Conservation (phyloP, 2,329 filamentous ascomycete species). For the Phyllosticta citrichinensis region DNA sequence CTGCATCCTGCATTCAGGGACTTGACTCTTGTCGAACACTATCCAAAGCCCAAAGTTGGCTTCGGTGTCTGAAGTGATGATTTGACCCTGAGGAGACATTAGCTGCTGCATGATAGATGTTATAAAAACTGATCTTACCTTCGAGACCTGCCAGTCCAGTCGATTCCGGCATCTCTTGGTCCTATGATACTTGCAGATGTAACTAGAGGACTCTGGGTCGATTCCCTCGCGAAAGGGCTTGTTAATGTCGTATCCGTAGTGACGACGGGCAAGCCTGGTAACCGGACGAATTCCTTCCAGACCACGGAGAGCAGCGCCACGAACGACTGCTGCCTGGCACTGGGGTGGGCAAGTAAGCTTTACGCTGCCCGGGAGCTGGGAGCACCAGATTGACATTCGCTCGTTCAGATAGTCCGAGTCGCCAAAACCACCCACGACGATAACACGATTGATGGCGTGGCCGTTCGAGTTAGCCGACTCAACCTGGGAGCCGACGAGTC, state of each 20-base stretch:
- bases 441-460: conserved; percentile 55
- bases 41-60: neutral
- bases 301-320: neutral
- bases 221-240: too few species aligned
- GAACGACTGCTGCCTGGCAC: neutral
- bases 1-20: neutral
- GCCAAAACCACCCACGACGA: conserved; percentile 72
- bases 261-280: neutral
- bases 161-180: too few species aligned
- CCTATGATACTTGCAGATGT: too few species aligned
- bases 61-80: neutral
- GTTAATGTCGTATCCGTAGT: neutral
- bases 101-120: too few species aligned
- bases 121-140: too few species aligned
- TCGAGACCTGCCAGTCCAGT: too few species aligned
- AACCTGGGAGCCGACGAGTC: conserved; percentile 35
- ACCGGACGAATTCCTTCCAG: neutral
- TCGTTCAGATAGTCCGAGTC: conserved; percentile 66
- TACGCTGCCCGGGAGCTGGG: neutral
- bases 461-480: too few species aligned
- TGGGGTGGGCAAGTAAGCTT: neutral
- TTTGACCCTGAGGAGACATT: neutral
- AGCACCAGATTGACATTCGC: conserved; percentile 35
- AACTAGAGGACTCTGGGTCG: too few species aligned
- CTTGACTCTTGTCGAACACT: neutral